Conservation (phyloP, 495 filamentous ascomycete species). For the Pyrenula aspistea region DNA sequence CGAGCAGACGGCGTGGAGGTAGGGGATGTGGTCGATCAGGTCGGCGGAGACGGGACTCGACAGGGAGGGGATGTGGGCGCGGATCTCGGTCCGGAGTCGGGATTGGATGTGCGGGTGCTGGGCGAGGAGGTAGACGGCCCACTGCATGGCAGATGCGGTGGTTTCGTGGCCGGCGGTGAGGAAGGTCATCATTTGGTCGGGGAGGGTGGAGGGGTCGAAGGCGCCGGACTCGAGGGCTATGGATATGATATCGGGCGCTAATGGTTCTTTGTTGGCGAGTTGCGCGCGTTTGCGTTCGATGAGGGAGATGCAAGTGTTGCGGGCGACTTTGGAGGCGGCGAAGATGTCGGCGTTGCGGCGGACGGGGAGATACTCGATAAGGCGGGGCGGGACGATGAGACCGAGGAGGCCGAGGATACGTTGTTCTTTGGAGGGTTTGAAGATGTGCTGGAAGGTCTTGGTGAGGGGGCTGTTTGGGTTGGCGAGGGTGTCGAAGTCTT, state of each 20-base stretch:
- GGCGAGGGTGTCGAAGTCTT: slow-evolving; percentile 64
- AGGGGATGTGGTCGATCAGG: slow-evolving; percentile 42
- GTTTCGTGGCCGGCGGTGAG: slow-evolving; percentile 85
- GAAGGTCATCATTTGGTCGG: slow-evolving; percentile 94
- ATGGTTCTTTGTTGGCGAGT: slow-evolving; percentile 36
- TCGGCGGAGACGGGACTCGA: slow-evolving; percentile 31
- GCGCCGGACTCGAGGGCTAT: slow-evolving; percentile 66
- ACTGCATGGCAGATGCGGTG: slow-evolving; percentile 46
- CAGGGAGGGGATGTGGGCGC: slow-evolving; percentile 48
- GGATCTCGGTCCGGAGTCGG: slow-evolving; percentile 48
- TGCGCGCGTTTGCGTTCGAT: slow-evolving; percentile 57
- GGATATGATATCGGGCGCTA: slow-evolving; percentile 67
- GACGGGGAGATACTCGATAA: slow-evolving; percentile 42
- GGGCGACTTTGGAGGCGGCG: slow-evolving; percentile 43
- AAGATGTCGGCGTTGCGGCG: slow-evolving; percentile 51
- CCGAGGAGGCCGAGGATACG: slow-evolving; percentile 26
- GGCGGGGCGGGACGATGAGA: slow-evolving; percentile 21
- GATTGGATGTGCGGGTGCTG: slow-evolving; percentile 43
- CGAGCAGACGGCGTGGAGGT: slow-evolving; percentile 50
- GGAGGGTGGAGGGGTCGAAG: slow-evolving; percentile 68
- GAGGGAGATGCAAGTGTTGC: slow-evolving; percentile 48
- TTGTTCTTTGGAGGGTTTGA: slow-evolving; percentile 17
- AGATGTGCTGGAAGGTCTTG: slow-evolving; percentile 45
- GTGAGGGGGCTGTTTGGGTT: slow-evolving; percentile 52
- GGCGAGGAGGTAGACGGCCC: slow-evolving; percentile 47